Percentiles rank a stretch among this genome's conserved stretches.
Evolutionary conservation across 225 moss, liverwort and hornwort species (phyloP).

Genomic region (Asterella californica): DNA sequence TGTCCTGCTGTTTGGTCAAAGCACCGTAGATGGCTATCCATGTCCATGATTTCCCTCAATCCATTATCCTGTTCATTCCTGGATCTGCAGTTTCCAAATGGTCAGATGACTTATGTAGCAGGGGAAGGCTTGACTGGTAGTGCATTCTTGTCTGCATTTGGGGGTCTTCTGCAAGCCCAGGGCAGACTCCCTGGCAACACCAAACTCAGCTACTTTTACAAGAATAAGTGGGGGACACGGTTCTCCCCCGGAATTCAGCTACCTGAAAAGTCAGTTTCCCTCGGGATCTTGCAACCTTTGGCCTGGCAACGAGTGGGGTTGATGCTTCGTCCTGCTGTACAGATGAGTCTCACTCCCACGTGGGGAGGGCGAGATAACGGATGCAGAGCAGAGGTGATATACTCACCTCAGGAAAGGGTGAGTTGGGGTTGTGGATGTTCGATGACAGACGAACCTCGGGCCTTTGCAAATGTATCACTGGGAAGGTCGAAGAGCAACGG

Average conservation of each 20-base stretch:
- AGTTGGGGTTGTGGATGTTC: conserved; percentile 76
- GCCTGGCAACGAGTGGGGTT: conserved; percentile 61
- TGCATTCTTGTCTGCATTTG: conserved; percentile 53
- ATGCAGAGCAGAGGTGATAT: conserved; percentile 54
- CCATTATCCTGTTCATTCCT: conserved; percentile 66
- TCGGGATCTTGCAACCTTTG: conserved; percentile 57
- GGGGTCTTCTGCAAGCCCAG: conserved; percentile 64
- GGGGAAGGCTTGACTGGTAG: conserved; percentile 67
- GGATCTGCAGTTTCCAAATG: conserved; percentile 75
- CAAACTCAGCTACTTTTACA: conserved; percentile 56
- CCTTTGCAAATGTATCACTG: conserved; percentile 61
- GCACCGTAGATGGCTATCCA: conserved; percentile 73
- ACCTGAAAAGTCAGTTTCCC: conserved; percentile 55
- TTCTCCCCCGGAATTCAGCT: conserved; percentile 48
- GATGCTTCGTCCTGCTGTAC: conserved; percentile 60
- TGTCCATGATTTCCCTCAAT: conserved; percentile 76
- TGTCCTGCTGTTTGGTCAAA: conserved; percentile 80
- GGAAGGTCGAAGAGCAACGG: conserved; percentile 74
- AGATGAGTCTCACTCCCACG: conserved; percentile 58
- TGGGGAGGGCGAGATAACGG: conserved; percentile 59
- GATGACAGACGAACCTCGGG: conserved; percentile 46
- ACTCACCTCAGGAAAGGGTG: conserved; percentile 68
- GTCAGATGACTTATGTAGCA: conserved; percentile 67
- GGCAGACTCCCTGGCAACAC: conserved; percentile 60
- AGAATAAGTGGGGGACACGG: conserved; percentile 62